These are phyloP conservation scores for Suillus paluster DNA, from an alignment of 768 basidiomycete species.

Conservation along the genomic window DNA sequence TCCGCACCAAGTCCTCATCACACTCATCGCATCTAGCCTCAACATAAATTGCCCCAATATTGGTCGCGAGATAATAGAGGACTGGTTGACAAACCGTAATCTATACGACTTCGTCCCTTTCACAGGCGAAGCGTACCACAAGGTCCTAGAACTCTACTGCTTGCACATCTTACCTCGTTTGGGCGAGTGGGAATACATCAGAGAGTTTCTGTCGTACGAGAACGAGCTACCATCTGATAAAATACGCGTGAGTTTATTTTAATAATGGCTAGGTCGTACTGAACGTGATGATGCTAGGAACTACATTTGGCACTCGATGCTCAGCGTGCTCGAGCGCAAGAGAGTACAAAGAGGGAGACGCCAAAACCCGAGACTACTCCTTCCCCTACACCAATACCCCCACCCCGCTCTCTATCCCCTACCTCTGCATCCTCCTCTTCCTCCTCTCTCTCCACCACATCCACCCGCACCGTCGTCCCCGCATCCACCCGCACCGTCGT, in stretches of 20 bases:
- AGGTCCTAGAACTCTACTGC: slow-evolving; percentile 77
- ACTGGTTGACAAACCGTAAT: slow-evolving; percentile 74
- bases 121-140: slow-evolving; percentile 66
- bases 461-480: slow-evolving; percentile 74
- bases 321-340: slow-evolving; percentile 41
- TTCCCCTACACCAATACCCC: slow-evolving; percentile 26
- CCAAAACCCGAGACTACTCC: no score
- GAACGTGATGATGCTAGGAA: slow-evolving; percentile 1
- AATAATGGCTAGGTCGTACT: slow-evolving; percentile 3
- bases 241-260: slow-evolving; percentile 51
- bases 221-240: slow-evolving; percentile 55
- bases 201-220: slow-evolving; percentile 77
- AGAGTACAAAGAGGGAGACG: no score
- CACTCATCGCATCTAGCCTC: slow-evolving; percentile 70
- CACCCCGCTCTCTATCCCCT: slow-evolving; percentile 46
- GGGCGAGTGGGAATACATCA: slow-evolving; percentile 80
- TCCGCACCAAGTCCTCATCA: slow-evolving; percentile 70
- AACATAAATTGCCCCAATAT: slow-evolving; percentile 65
- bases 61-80: slow-evolving; percentile 70
- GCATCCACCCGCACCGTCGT: slow-evolving; percentile 74
- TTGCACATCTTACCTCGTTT: slow-evolving; percentile 72
- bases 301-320: slow-evolving; percentile 21
- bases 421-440: slow-evolving; percentile 68
- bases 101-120: slow-evolving; percentile 35
- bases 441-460: slow-evolving; percentile 72